These are phyloP conservation scores for Vigna radiata DNA, from an alignment of 306 rosid genomes.

Conservation along the genomic window DNA sequence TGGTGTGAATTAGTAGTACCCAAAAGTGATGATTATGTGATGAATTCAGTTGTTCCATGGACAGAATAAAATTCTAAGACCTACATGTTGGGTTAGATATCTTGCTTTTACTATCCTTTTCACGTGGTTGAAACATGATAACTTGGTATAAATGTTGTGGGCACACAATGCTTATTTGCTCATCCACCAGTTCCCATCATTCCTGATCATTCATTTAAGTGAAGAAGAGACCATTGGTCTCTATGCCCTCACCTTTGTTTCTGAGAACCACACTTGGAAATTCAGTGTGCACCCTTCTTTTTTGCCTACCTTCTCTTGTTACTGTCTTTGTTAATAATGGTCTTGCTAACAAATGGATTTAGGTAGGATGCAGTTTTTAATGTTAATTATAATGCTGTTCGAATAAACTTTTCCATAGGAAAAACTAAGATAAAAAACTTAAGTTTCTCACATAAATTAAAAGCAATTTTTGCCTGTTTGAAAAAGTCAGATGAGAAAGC, in stretches of 20 bases:
- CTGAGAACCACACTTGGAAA: background rate
- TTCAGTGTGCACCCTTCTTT: conserved; percentile 19
- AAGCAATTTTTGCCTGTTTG: background rate
- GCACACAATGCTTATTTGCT: conserved; percentile 32
- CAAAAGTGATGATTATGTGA: conserved; percentile 64
- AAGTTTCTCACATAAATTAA: background rate
- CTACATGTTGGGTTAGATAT: conserved; percentile 40
- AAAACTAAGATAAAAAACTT: background rate
- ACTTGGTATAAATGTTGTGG: conserved; percentile 47
- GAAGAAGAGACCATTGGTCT: conserved; percentile 34
- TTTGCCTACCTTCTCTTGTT: conserved; percentile 2
- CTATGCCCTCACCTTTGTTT: conserved; percentile 30
- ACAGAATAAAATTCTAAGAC: conserved; percentile 54
- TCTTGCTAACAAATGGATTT: conserved; percentile 9
- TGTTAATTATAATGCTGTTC: background rate
- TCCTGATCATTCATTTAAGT: conserved; percentile 45
- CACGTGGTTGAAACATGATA: conserved; percentile 36
- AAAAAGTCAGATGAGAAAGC: background rate
- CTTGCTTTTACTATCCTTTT: conserved; percentile 35
- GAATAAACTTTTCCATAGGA: background rate
- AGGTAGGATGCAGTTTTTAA: background rate
- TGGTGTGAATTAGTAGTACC: conserved; percentile 65
- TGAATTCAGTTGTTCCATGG: conserved; percentile 67
- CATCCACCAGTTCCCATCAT: conserved; percentile 39
- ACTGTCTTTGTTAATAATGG: conserved; percentile 28